Conservation (phyloP, 2,329 filamentous ascomycete genomes). For the Claviceps fusiformis region DNA sequence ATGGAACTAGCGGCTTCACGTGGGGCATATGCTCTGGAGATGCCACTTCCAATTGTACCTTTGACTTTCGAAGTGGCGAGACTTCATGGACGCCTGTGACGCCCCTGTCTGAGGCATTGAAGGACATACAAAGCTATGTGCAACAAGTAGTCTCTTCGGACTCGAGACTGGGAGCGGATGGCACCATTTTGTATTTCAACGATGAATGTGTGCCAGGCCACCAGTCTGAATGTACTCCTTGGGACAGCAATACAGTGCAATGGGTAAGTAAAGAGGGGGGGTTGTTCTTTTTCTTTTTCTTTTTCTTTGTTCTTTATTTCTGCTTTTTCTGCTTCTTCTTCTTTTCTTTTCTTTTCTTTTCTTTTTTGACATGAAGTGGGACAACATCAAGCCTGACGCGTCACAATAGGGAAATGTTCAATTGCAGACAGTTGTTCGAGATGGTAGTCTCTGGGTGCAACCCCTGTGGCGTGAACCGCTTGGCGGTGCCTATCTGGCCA, state of each 20-base stretch:
- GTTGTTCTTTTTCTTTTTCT: background rate
- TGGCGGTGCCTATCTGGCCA: background rate
- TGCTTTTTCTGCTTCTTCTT: too few relatives aligned
- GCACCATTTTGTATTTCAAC: background rate
- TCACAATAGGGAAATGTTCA: background rate
- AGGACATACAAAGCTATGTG: background rate
- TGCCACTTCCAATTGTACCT: background rate
- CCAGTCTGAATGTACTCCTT: background rate
- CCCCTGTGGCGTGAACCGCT: conserved; percentile 2
- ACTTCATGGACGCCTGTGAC: background rate
- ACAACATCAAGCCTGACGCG: background rate
- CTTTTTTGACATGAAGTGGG: background rate
- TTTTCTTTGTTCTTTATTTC: too few relatives aligned
- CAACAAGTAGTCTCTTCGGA: background rate
- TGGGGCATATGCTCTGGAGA: background rate
- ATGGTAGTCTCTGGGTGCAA: background rate
- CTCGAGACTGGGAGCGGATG: background rate
- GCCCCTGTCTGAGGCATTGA: background rate
- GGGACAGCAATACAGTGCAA: background rate
- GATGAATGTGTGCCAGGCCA: background rate
- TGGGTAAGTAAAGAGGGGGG: background rate
- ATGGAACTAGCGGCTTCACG: background rate
- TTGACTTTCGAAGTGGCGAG: background rate
- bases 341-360: too few relatives aligned
- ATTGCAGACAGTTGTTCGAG: background rate